Percentiles rank a stretch among this genome's conserved stretches.
phyloP scores from a whole-genome alignment of 2,329 filamentous ascomycete species.

The Colletotrichum agaves region DNA sequence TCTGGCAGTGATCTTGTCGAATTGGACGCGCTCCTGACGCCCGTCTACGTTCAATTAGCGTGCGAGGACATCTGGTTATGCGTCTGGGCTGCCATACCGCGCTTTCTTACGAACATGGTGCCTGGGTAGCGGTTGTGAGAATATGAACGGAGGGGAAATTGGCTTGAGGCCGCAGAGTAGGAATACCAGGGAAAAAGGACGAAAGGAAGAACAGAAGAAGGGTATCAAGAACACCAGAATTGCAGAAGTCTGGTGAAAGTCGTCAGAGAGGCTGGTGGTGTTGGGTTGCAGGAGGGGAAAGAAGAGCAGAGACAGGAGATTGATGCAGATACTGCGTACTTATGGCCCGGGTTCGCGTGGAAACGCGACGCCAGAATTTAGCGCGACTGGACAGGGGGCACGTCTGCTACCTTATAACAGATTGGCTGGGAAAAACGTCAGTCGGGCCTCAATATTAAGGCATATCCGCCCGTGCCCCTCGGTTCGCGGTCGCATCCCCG shows the following conservation, averaged over 20 bases:
- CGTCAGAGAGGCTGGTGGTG: constrained; percentile 11
- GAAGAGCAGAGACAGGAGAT: constrained; percentile 18
- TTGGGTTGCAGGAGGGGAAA: constrained; percentile 30
- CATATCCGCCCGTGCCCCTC: constrained; percentile 34
- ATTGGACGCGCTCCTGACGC: constrained; percentile 99
- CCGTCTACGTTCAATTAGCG: constrained; percentile 72
- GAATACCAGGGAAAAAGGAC: background rate
- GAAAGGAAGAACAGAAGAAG: background rate
- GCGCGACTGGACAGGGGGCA: constrained; percentile 32
- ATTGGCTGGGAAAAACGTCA: constrained; percentile 13
- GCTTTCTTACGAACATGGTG: constrained; percentile 72
- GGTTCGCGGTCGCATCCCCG: constrained; percentile 36
- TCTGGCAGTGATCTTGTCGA: constrained; percentile 99
- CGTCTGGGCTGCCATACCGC: constrained; percentile 58
- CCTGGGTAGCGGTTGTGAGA: constrained; percentile 31
- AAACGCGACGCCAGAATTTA: constrained; percentile 38
- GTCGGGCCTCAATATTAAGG: constrained; percentile 8
- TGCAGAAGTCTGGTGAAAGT: constrained; percentile 1
- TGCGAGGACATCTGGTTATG: background rate
- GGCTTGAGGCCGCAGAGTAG: background rate
- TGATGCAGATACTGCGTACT: constrained; percentile 32
- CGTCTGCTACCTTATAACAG: background rate
- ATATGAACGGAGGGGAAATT: background rate
- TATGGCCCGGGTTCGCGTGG: constrained; percentile 37
- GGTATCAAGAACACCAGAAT: constrained; percentile 24